A percentile compares a stretch with the other conserved stretches of the same genome.
These are phyloP conservation scores for Aspergillus aculeatus DNA, from an alignment of 2,329 filamentous ascomycete genomes.

Conservation along the genomic window DNA sequence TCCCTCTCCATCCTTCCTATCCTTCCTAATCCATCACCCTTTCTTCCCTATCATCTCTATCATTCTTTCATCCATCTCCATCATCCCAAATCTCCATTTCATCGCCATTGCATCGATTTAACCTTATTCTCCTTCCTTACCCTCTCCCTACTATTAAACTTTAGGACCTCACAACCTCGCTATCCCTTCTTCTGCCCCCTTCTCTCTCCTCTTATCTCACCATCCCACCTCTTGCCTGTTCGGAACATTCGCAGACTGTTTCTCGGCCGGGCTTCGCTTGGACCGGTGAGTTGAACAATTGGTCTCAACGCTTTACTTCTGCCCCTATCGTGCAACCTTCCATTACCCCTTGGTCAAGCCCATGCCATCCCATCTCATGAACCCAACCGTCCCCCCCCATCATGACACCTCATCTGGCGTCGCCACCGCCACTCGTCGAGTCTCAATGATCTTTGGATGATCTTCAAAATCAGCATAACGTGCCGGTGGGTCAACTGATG, in stretches of 20 bases:
- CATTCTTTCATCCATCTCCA: background rate
- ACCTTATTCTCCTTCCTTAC: too few relatives aligned
- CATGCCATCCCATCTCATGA: background rate
- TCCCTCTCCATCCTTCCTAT: background rate
- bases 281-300: too few relatives aligned
- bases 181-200: too few relatives aligned
- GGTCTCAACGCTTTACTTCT: background rate
- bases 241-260: too few relatives aligned
- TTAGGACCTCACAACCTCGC: too few relatives aligned
- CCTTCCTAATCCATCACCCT: background rate
- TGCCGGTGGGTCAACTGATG: background rate
- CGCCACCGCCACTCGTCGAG: conserved; percentile 1
- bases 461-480: background rate
- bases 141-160: too few relatives aligned
- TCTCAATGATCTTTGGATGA: background rate
- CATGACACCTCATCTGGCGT: background rate
- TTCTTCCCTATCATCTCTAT: background rate
- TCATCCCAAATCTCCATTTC: background rate
- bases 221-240: too few relatives aligned
- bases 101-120: background rate
- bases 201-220: too few relatives aligned
- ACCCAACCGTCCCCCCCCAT: too few relatives aligned
- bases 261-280: too few relatives aligned
- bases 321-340: background rate
- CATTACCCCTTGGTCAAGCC: background rate